Evolutionary conservation across 768 basidiomycete genomes (phyloP).

Genomic region (Naganishia friedmannii): DNA sequence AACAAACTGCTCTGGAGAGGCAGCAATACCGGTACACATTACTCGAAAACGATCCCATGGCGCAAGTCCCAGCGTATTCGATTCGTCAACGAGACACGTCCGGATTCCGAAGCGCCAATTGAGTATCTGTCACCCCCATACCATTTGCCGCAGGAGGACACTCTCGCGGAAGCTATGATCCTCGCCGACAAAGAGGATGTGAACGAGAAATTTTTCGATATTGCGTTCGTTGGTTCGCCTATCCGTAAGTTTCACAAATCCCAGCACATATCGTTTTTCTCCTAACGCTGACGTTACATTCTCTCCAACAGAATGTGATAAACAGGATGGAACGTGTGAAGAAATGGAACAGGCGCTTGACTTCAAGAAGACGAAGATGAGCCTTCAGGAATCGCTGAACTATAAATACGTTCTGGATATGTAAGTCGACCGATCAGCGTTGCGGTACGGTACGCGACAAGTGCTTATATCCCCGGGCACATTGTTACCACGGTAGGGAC

Average conservation of each 20-base stretch:
- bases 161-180: background rate
- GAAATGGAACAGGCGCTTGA: constrained; percentile 38
- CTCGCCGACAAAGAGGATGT: background rate
- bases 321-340: constrained; percentile 46
- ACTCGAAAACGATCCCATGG: constrained; percentile 40
- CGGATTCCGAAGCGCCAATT: background rate
- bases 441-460: background rate
- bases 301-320: constrained; percentile 37
- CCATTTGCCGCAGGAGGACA: background rate
- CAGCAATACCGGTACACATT: constrained; percentile 45
- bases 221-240: constrained; percentile 40
- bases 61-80: constrained; percentile 42
- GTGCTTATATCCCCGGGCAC: background rate
- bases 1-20: constrained; percentile 49
- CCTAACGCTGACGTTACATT: background rate
- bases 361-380: constrained; percentile 32
- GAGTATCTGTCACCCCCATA: constrained; percentile 8
- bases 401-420: constrained; percentile 49
- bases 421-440: constrained; percentile 32
- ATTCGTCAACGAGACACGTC: constrained; percentile 27
- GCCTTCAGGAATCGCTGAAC: constrained; percentile 39
- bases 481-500: constrained; percentile 34
- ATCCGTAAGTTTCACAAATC: constrained; percentile 37
- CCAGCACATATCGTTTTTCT: background rate
- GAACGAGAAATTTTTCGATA: constrained; percentile 37